Evolutionary conservation across 2,329 filamentous ascomycete species (phyloP).

Genomic region (Fusarium subglutinans): DNA sequence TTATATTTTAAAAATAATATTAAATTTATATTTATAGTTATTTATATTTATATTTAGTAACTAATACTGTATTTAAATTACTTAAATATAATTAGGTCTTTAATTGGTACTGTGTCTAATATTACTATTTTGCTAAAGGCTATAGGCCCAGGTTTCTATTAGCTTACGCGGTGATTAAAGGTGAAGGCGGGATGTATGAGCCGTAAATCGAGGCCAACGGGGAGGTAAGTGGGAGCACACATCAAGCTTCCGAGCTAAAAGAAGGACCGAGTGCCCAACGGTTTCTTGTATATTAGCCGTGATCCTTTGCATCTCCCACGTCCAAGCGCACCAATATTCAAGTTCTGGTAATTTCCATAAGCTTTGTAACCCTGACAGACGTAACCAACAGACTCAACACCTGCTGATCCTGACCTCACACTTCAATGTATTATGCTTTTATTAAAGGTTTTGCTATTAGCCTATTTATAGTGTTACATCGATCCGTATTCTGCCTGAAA

Average conservation of each 20-base stretch:
- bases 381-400: neutral
- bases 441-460: neutral
- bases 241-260: too few species aligned
- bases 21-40: too few species aligned
- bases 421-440: neutral
- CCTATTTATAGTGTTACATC: neutral
- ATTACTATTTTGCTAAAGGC: too few species aligned
- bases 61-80: too few species aligned
- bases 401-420: neutral
- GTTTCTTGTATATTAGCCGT: neutral
- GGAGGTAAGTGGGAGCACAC: too few species aligned
- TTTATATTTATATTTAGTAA: too few species aligned
- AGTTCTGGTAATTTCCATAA: neutral
- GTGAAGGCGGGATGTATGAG: accelerated
- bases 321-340: neutral
- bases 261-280: neutral
- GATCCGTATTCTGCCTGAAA: neutral
- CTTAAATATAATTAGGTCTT: too few species aligned
- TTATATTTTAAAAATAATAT: too few species aligned
- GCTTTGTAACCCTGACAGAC: neutral
- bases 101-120: neutral
- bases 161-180: neutral
- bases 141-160: too few species aligned
- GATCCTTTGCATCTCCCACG: neutral
- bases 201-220: neutral